Conservation (phyloP, 768 basidiomycete genomes). For the Leccinum ochraceum region DNA sequence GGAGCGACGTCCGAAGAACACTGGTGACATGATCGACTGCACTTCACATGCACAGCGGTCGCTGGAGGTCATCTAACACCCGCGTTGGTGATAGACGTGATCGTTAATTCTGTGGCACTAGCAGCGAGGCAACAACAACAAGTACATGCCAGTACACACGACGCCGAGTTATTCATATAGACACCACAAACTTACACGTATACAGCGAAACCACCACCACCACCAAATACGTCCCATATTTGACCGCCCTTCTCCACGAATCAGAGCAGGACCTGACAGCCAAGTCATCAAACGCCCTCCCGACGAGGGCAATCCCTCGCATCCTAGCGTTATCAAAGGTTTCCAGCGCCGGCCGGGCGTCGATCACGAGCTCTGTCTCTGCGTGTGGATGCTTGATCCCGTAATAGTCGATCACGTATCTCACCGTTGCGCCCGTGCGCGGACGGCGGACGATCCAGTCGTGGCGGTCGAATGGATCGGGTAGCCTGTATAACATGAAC, state of each 20-base stretch:
- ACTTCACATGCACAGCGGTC: no score
- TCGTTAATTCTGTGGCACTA: background rate
- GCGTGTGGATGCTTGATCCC: slow-evolving; percentile 9
- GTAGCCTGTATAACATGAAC: slow-evolving; percentile 1
- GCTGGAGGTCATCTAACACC: background rate
- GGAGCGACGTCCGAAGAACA: no score
- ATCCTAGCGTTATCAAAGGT: slow-evolving; percentile 10
- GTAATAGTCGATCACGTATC: slow-evolving; percentile 19
- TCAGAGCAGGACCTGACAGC: background rate
- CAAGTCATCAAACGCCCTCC: background rate
- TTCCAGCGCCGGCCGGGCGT: slow-evolving; percentile 12
- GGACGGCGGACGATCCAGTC: slow-evolving; percentile 18
- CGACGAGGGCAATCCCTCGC: slow-evolving; percentile 4
- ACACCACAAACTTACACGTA: background rate
- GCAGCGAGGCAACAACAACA: background rate
- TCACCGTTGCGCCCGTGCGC: background rate
- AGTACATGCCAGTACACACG: background rate
- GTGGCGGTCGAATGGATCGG: slow-evolving; percentile 16
- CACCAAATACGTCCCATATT: slow-evolving; percentile 1
- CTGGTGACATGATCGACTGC: no score
- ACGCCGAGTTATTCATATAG: background rate
- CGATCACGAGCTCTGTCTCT: slow-evolving; percentile 6
- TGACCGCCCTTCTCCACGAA: background rate
- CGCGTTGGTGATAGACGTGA: background rate
- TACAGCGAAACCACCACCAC: slow-evolving; percentile 5